Conservation (phyloP, 495 filamentous ascomycete species). For the Daldinia loculata region DNA sequence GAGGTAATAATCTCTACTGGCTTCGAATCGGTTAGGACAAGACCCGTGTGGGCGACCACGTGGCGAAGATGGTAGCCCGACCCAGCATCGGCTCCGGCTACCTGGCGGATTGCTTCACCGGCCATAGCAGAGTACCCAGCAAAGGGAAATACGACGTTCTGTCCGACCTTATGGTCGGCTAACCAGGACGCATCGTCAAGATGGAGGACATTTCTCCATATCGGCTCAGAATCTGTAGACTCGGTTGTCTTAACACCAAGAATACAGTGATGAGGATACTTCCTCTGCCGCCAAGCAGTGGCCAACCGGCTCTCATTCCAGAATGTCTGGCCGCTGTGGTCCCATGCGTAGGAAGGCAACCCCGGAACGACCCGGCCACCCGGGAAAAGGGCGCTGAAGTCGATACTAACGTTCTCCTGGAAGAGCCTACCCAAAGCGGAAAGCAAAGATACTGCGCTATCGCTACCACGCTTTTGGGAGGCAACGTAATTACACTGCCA, state of each 20-base stretch:
- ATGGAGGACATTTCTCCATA: slow-evolving; percentile 57
- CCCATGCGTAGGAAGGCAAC: slow-evolving; percentile 56
- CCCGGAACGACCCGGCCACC: slow-evolving; percentile 46
- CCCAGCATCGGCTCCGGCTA: slow-evolving; percentile 32
- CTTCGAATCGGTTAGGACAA: slow-evolving; percentile 50
- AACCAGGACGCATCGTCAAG: slow-evolving; percentile 58
- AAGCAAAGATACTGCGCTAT: background rate
- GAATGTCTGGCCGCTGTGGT: slow-evolving; percentile 41
- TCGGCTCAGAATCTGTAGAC: slow-evolving; percentile 48
- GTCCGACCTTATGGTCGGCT: slow-evolving; percentile 53
- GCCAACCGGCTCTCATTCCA: slow-evolving; percentile 58
- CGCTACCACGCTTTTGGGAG: background rate
- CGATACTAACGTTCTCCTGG: slow-evolving; percentile 31
- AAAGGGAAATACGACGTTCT: slow-evolving; percentile 55
- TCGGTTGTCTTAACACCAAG: slow-evolving; percentile 53
- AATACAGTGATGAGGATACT: slow-evolving; percentile 54
- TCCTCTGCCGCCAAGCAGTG: slow-evolving; percentile 51
- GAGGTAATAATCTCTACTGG: slow-evolving; percentile 54
- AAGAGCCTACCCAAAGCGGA: background rate
- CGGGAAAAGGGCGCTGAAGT: slow-evolving; percentile 38
- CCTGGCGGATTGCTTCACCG: slow-evolving; percentile 54
- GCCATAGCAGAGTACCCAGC: slow-evolving; percentile 58
- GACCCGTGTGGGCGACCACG: slow-evolving; percentile 46
- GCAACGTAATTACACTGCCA: background rate
- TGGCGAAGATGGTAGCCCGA: slow-evolving; percentile 48